These are phyloP conservation scores for Clathrus columnatus DNA, from an alignment of 768 basidiomycete genomes.

Conservation along the genomic window DNA sequence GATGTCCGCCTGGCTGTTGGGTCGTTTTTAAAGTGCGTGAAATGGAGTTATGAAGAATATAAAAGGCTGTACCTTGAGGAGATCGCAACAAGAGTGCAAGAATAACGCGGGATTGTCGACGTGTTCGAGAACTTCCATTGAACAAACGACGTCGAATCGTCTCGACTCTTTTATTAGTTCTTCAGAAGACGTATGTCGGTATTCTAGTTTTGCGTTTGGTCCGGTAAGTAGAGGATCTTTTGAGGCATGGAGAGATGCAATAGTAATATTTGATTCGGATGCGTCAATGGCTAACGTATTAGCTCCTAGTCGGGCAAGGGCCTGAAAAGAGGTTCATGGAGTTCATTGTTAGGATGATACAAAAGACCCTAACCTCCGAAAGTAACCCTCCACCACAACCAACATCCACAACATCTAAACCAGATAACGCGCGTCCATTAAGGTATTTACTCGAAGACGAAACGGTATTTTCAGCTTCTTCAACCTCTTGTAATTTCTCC, in stretches of 20 bases:
- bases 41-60: neutral
- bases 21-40: neutral
- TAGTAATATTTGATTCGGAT: conserved; percentile 74
- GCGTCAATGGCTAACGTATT: conserved; percentile 90
- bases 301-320: conserved; percentile 80
- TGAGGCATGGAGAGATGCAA: conserved; percentile 75
- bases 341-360: neutral
- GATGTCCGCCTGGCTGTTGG: conserved; percentile 85
- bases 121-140: conserved; percentile 97
- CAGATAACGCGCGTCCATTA: conserved; percentile 39
- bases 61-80: conserved; percentile 62
- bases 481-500: conserved; percentile 59
- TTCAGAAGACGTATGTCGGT: conserved; percentile 71
- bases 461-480: conserved; percentile 35
- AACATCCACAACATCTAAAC: conserved; percentile 74
- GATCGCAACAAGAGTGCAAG: conserved; percentile 67
- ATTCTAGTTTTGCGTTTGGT: conserved; percentile 36
- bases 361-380: conserved; percentile 58
- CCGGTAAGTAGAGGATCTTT: conserved; percentile 56
- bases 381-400: conserved; percentile 95
- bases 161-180: conserved; percentile 51
- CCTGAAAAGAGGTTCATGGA: conserved; percentile 34
- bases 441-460: conserved; percentile 18
- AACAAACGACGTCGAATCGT: conserved; percentile 87
- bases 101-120: conserved; percentile 88